Conservation (phyloP, 108 stramenopile genomes). For the Cyclotella choctawhatcheeana region DNA sequence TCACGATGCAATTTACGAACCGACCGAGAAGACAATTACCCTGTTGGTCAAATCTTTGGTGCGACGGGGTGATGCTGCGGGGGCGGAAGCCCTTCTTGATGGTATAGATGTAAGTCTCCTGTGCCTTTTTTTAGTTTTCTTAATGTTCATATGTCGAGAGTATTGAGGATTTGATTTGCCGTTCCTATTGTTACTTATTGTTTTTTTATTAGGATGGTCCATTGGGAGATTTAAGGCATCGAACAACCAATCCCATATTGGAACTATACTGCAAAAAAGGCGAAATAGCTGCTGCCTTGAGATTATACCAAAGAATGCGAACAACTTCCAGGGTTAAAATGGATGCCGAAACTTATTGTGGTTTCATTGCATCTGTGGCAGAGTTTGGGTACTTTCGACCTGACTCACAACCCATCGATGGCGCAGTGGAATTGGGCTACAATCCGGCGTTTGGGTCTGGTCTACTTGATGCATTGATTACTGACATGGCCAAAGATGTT, state of each 20-base stretch:
- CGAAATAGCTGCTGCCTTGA: slow-evolving; percentile 45
- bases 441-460: slow-evolving; percentile 31
- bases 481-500: slow-evolving; percentile 58
- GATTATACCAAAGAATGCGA: slow-evolving; percentile 55
- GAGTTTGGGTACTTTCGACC: slow-evolving; percentile 42
- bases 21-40: slow-evolving; percentile 78
- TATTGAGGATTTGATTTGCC: too few species aligned
- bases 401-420: slow-evolving; percentile 40
- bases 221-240: slow-evolving; percentile 36
- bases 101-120: slow-evolving; percentile 54
- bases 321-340: slow-evolving; percentile 47
- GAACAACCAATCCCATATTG: slow-evolving; percentile 53
- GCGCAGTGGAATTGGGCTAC: slow-evolving; percentile 50
- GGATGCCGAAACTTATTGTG: slow-evolving; percentile 46
- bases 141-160: too few species aligned
- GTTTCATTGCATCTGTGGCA: slow-evolving; percentile 51
- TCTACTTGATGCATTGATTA: slow-evolving; percentile 37
- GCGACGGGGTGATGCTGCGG: slow-evolving; percentile 58
- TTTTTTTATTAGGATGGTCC: slow-evolving; percentile 14
- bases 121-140: too few species aligned
- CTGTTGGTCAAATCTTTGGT: slow-evolving; percentile 73
- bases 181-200: not conserved
- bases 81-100: slow-evolving; percentile 75
- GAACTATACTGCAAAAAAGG: slow-evolving; percentile 54
- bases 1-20: slow-evolving; percentile 78